These are phyloP conservation scores for Parathielavia hyrcaniae DNA, from an alignment of 495 filamentous ascomycete species.

Conservation along the genomic window DNA sequence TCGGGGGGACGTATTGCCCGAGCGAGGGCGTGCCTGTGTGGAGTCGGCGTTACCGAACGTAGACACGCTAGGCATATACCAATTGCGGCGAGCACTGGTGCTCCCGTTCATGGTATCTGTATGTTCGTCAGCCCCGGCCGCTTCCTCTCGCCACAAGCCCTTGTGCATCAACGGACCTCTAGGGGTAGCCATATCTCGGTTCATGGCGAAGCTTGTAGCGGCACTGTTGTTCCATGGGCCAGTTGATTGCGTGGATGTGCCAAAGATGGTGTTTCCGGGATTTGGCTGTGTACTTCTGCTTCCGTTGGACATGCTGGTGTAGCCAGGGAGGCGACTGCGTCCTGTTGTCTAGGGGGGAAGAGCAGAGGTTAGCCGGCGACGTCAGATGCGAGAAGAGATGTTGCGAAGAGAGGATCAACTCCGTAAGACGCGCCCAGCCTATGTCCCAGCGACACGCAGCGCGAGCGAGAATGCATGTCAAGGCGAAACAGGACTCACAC, in stretches of 20 bases:
- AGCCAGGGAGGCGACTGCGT: constrained; percentile 7
- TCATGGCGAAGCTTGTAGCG: constrained; percentile 54
- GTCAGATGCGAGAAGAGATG: neutral
- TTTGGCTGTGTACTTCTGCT: constrained; percentile 23
- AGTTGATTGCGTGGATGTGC: neutral
- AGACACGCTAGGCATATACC: constrained; percentile 50
- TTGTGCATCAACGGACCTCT: constrained; percentile 37
- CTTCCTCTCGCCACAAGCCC: neutral
- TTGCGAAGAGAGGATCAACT: neutral
- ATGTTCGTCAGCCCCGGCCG: constrained; percentile 21
- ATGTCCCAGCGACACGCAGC: neutral
- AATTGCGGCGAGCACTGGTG: constrained; percentile 60
- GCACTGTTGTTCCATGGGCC: constrained; percentile 44
- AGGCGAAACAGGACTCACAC: constrained; percentile 13
- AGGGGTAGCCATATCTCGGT: constrained; percentile 38
- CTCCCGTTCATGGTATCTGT: constrained; percentile 43
- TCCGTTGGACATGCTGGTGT: constrained; percentile 24
- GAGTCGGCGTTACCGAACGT: constrained; percentile 52
- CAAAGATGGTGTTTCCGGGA: neutral
- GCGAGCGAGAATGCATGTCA: neutral
- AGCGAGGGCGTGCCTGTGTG: constrained; percentile 21
- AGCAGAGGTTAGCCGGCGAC: neutral
- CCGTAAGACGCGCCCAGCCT: neutral
- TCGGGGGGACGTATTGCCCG: constrained; percentile 31
- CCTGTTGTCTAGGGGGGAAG: constrained; percentile 5